phyloP scores from a whole-genome alignment of 768 basidiomycete genomes.

The Russula sp. region DNA sequence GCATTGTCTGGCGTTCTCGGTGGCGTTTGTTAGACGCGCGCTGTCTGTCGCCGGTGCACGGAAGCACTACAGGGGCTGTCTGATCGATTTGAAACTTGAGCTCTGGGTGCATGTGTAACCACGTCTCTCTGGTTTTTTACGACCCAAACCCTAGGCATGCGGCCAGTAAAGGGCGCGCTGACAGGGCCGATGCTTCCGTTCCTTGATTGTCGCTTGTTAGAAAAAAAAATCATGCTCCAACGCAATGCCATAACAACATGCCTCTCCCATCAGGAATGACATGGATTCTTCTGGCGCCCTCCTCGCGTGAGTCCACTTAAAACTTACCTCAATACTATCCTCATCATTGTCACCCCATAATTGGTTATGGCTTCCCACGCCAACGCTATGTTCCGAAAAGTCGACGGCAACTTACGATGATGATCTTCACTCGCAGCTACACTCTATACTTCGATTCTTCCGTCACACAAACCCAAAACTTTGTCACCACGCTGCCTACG shows the following conservation, averaged over 20 bases:
- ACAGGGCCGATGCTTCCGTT: neutral
- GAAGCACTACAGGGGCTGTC: neutral
- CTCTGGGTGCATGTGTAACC: neutral
- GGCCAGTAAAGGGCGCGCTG: neutral
- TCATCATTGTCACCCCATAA: neutral
- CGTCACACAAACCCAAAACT: neutral
- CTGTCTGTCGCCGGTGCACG: neutral
- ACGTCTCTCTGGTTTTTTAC: neutral
- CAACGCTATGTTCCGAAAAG: neutral
- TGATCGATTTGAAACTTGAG: conserved; percentile 1
- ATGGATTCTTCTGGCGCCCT: neutral
- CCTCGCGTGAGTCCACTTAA: neutral
- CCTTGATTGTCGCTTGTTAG: neutral
- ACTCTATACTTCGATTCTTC: neutral
- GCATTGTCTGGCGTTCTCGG: neutral
- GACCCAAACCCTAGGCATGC: neutral
- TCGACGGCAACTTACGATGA: neutral
- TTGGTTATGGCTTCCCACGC: neutral
- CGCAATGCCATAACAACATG: neutral
- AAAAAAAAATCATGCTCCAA: neutral
- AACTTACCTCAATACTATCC: neutral
- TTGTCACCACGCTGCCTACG: neutral
- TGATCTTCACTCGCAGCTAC: neutral
- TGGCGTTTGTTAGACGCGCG: neutral
- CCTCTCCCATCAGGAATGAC: neutral